A percentile compares a stretch with the other conserved stretches of the same genome.
Evolutionary conservation across 2,329 filamentous ascomycete genomes (phyloP).

Genomic region (Myrmaecium sp.): DNA sequence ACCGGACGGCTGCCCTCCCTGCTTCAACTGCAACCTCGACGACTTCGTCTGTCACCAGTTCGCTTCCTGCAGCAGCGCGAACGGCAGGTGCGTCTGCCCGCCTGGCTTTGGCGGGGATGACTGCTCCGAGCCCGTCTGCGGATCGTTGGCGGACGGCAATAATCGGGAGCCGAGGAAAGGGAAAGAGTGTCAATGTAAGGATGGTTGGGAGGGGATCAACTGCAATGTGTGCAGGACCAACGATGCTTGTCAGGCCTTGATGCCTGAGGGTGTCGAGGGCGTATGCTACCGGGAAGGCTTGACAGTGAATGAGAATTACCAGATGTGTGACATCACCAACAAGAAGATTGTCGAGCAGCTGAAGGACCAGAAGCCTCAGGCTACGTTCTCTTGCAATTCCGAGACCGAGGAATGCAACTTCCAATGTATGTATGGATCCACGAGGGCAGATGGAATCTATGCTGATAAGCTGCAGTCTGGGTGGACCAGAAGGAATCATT

Average conservation of each 20-base stretch:
- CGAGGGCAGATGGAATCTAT: no score
- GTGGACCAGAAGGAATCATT: slow-evolving; percentile 88
- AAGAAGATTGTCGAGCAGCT: slow-evolving; percentile 79
- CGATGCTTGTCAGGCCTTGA: slow-evolving; percentile 71
- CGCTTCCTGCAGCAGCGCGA: slow-evolving; percentile 72
- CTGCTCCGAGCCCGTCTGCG: slow-evolving; percentile 80
- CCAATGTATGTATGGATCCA: slow-evolving; percentile 51
- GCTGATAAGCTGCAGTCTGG: slow-evolving; percentile 51
- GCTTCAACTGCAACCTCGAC: slow-evolving; percentile 95
- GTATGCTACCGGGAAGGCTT: slow-evolving; percentile 87
- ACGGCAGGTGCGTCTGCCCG: slow-evolving; percentile 84
- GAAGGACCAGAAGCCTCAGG: slow-evolving; percentile 71
- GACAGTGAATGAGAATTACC: slow-evolving; percentile 85
- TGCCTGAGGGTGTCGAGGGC: slow-evolving; percentile 65
- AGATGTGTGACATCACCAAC: slow-evolving; percentile 97
- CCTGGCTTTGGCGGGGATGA: slow-evolving; percentile 88
- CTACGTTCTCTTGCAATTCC: slow-evolving; percentile 80
- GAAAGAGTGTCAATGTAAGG: slow-evolving; percentile 60
- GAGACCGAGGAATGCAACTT: slow-evolving; percentile 72
- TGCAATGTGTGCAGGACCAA: slow-evolving; percentile 83
- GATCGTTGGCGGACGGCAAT: slow-evolving; percentile 64
- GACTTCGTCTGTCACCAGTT: slow-evolving; percentile 86
- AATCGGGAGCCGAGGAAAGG: slow-evolving; percentile 60
- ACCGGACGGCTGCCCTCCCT: slow-evolving; percentile 64
- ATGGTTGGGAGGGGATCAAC: slow-evolving; percentile 93